Evolutionary conservation across 805 yeast species (phyloP), one percentile per base, ranked within the genome.

Genomic region (Candida pini): DNA sequence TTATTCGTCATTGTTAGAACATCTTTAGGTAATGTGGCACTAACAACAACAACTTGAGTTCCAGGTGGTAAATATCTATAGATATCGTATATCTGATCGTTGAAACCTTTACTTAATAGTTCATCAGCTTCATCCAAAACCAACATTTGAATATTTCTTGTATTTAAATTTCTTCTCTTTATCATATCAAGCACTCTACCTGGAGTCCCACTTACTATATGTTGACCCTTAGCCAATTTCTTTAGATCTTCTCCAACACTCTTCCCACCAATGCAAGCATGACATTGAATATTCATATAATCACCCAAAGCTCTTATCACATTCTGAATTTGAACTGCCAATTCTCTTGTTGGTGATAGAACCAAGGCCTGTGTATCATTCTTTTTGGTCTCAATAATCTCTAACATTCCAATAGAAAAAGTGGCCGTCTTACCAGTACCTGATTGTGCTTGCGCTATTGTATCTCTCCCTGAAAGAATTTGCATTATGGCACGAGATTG

Each of bases 121-220:
- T 92, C 97, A 73, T 90, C 98, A 56, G 97, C 97, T 72, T 90
- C 98, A 69, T 90, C 98, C 57, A 92, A 73, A 59, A 90, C 80
- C 68, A 92, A 77, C 94, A 92, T 87, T 72, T 88, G 87, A 56
- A 92, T 73, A 63, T 80, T 73, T 53, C 85, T 76, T 45, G 95
- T 81, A 60, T 69, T 78, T 64, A 92, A 78, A 66, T 70, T 72
- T 56, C 95, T 75, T 62, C 97, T 78, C 66, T 85, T 84, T 59
- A 92, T 89, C 90, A 92, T 87, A 64, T 92, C 97, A 55, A 71
- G 76, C 46, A 92, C 97, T 69, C 98, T 80, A 58, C 98, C 98
- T 52, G 98, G 98, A 40, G 98, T 92, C 60, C 97, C 98, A 54
- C 88, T 90, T 39, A 92, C 94, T 40, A 90, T 75, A 68, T 90